These are phyloP conservation scores for Eutrema heterophyllum DNA, from an alignment of 345 rosid genomes.

Conservation along the genomic window DNA sequence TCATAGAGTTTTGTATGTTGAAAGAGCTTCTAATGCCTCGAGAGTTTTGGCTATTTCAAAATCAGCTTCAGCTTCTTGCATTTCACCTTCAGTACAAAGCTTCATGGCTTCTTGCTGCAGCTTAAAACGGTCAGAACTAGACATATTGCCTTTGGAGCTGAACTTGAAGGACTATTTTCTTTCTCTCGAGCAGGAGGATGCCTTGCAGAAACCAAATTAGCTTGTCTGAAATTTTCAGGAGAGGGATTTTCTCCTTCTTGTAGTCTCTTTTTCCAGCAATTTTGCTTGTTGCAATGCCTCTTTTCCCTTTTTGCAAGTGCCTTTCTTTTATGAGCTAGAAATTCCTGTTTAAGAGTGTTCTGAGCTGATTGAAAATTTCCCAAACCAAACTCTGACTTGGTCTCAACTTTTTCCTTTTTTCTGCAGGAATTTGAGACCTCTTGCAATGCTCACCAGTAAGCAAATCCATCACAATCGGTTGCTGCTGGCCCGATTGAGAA, in stretches of 20 bases:
- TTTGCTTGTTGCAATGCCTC: conserved; percentile 79
- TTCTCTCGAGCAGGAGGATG: conserved; percentile 37
- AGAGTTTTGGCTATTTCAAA: conserved; percentile 83
- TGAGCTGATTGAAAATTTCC: conserved; percentile 25
- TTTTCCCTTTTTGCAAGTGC: conserved; percentile 84
- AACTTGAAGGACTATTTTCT: conserved; percentile 38
- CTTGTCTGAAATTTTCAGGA: conserved; percentile 26
- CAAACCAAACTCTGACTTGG: conserved; percentile 16
- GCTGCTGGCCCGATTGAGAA: conserved; percentile 27
- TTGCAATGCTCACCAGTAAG: conserved; percentile 39
- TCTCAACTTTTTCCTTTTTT: conserved; percentile 29
- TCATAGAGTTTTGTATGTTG: conserved; percentile 66
- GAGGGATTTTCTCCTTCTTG: conserved; percentile 32
- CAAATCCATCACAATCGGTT: conserved; percentile 39
- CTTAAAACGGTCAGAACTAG: conserved; percentile 81
- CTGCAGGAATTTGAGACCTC: conserved; percentile 25
- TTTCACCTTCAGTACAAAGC: conserved; percentile 72
- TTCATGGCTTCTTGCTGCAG: conserved; percentile 90
- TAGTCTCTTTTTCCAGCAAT: conserved; percentile 56
- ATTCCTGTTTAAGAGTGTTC: conserved; percentile 47
- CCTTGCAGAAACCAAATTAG: conserved; percentile 12
- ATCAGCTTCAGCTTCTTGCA: conserved; percentile 88
- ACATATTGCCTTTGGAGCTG: conserved; percentile 49
- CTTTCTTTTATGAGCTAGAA: conserved; percentile 66
- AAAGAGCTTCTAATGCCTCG: conserved; percentile 83